A percentile compares a stretch with the other conserved stretches of the same genome.
These are phyloP conservation scores for Setomelanomma holmii DNA, from an alignment of 2,329 filamentous ascomycete species.

Conservation along the genomic window DNA sequence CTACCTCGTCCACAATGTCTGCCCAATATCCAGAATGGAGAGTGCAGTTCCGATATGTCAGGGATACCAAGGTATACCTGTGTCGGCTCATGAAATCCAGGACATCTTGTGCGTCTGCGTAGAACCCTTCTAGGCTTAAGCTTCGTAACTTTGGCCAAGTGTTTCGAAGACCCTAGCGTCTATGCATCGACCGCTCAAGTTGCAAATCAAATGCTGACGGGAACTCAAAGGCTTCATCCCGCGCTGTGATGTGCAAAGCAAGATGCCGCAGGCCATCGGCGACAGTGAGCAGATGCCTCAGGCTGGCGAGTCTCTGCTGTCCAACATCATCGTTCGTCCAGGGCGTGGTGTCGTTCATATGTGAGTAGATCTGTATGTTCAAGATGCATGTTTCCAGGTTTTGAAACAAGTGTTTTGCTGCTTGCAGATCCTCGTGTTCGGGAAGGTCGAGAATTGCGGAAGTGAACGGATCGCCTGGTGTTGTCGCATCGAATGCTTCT, in stretches of 20 bases:
- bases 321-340: background rate
- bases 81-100: slow-evolving; percentile 26
- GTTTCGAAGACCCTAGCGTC: slow-evolving; percentile 19
- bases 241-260: slow-evolving; percentile 19
- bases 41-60: slow-evolving; percentile 21
- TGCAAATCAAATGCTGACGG: background rate
- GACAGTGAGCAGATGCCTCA: slow-evolving; percentile 20
- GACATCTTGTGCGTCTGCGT: slow-evolving; percentile 24
- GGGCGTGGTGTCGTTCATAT: background rate
- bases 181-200: background rate
- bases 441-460: slow-evolving; percentile 28
- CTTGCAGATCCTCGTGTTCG: slow-evolving; percentile 17
- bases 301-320: slow-evolving; percentile 16
- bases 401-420: slow-evolving; percentile 29
- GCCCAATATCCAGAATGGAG: slow-evolving; percentile 30
- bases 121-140: slow-evolving; percentile 28
- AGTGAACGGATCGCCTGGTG: slow-evolving; percentile 18
- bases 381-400: slow-evolving; percentile 26
- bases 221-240: slow-evolving; percentile 8
- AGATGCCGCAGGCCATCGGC: slow-evolving; percentile 28
- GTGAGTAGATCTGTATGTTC: slow-evolving; percentile 9
- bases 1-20: slow-evolving; percentile 34
- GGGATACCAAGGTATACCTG: slow-evolving; percentile 20
- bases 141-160: slow-evolving; percentile 32
- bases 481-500: background rate